phyloP scores from a whole-genome alignment of 768 basidiomycete genomes.

The Agaricus sinodeliciosus region DNA sequence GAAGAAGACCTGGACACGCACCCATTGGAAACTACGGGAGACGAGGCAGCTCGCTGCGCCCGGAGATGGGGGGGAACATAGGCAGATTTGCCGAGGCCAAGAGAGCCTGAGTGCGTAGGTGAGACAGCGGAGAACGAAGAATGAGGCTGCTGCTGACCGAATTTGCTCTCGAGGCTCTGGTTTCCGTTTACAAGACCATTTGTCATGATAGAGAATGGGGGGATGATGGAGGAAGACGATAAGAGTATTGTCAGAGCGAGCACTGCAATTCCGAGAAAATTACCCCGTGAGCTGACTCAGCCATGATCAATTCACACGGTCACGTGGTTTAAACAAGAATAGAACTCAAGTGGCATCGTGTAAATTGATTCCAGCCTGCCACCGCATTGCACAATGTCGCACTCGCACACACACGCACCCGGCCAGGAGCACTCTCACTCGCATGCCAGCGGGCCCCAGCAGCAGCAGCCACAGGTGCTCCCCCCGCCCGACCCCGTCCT shows the following conservation, averaged over 20 bases:
- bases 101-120: constrained; percentile 45
- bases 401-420: constrained; percentile 56
- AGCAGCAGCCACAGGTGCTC: constrained; percentile 35
- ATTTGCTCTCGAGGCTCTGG: constrained; percentile 66
- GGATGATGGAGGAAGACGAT: constrained; percentile 20
- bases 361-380: background rate
- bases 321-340: constrained; percentile 6
- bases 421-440: constrained; percentile 46
- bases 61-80: constrained; percentile 90
- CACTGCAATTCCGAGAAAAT: constrained; percentile 3
- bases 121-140: constrained; percentile 10
- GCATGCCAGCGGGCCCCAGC: constrained; percentile 40
- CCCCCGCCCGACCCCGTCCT: constrained; percentile 63
- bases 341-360: constrained; percentile 5
- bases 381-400: constrained; percentile 42
- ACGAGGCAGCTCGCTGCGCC: constrained; percentile 68
- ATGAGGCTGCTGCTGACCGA: constrained; percentile 42
- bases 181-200: constrained; percentile 85
- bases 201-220: constrained; percentile 58
- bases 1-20: constrained; percentile 23
- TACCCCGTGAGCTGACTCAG: constrained; percentile 11
- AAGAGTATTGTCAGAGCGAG: background rate
- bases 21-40: constrained; percentile 47
- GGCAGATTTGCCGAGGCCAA: constrained; percentile 72
- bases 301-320: constrained; percentile 8